Percentiles rank a stretch among this genome's conserved stretches.
phyloP scores from a whole-genome alignment of 1,284 basidiomycete genomes.

The Tranzscheliella williamsii region DNA sequence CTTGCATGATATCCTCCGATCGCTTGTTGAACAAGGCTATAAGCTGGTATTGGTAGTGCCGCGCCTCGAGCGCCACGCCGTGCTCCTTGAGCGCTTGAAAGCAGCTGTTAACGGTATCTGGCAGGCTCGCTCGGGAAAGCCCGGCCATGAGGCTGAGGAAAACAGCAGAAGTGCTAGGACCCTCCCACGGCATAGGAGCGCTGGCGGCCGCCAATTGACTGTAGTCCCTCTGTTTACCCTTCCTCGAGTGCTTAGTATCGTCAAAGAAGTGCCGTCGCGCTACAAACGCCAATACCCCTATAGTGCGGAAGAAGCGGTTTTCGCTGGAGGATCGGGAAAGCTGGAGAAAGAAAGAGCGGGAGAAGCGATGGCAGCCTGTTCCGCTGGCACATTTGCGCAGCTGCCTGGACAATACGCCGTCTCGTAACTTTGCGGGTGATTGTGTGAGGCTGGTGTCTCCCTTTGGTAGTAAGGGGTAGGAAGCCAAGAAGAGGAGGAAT shows the following conservation, averaged over 20 bases:
- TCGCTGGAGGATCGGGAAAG: no score
- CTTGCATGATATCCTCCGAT: background rate
- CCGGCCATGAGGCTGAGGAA: background rate
- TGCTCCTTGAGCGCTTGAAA: conserved; percentile 4
- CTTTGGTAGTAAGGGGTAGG: background rate
- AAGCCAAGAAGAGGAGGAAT: background rate
- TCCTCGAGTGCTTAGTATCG: no score
- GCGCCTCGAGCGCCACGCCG: conserved; percentile 1
- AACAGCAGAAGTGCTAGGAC: background rate
- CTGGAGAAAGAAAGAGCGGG: background rate
- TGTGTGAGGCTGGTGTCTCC: background rate
- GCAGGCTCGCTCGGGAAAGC: background rate
- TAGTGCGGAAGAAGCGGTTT: no score
- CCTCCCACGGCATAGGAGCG: background rate
- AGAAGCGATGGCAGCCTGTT: background rate
- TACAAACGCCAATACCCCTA: no score
- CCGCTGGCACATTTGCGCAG: background rate
- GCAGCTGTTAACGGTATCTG: conserved; percentile 2
- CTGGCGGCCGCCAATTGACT: no score
- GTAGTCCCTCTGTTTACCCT: no score
- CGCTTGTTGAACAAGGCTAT: conserved; percentile 8
- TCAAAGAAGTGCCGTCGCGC: no score
- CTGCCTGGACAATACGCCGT: background rate
- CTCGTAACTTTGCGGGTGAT: background rate
- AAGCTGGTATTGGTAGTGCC: conserved; percentile 21